Conservation (phyloP, 495 filamentous ascomycete species). For the Chaetomium fimeti region DNA sequence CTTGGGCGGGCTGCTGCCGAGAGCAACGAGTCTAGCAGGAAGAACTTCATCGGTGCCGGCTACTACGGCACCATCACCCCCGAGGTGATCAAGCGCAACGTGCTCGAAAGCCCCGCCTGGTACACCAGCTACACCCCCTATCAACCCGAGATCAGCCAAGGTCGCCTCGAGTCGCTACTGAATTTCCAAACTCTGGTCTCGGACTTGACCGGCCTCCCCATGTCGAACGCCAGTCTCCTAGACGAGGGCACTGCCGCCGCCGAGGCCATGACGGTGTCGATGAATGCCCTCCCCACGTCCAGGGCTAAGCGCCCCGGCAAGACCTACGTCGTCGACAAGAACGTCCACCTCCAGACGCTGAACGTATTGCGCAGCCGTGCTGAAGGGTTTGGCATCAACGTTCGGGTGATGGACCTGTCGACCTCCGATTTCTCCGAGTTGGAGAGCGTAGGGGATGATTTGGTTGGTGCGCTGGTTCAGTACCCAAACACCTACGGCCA, state of each 20-base stretch:
- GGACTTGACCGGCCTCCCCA: constrained; percentile 83
- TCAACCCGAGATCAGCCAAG: constrained; percentile 97
- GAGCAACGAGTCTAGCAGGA: constrained; percentile 58
- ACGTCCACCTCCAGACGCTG: constrained; percentile 86
- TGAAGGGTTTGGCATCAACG: constrained; percentile 87
- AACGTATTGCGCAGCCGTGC: constrained; percentile 83
- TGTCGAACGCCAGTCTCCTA: constrained; percentile 90
- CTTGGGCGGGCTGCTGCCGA: constrained; percentile 62
- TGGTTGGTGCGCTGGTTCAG: constrained; percentile 90
- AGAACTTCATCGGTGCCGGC: constrained; percentile 79
- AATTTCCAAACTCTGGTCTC: constrained; percentile 97
- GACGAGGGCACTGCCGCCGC: constrained; percentile 94
- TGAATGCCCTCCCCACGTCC: constrained; percentile 69
- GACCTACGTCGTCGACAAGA: constrained; percentile 78
- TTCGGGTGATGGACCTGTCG: constrained; percentile 70
- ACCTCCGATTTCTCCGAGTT: constrained; percentile 60
- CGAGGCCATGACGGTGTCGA: constrained; percentile 94
- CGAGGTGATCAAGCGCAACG: constrained; percentile 90
- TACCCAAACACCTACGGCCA: constrained; percentile 91
- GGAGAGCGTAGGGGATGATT: constrained; percentile 71
- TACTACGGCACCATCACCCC: constrained; percentile 86
- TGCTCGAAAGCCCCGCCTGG: constrained; percentile 93
- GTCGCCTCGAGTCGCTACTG: constrained; percentile 84
- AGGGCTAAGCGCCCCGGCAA: constrained; percentile 74
- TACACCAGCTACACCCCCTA: constrained; percentile 99